A percentile compares a stretch with the other conserved stretches of the same genome.
These are phyloP conservation scores for Cubamyces lactineus DNA, from an alignment of 768 basidiomycete species.

Conservation along the genomic window DNA sequence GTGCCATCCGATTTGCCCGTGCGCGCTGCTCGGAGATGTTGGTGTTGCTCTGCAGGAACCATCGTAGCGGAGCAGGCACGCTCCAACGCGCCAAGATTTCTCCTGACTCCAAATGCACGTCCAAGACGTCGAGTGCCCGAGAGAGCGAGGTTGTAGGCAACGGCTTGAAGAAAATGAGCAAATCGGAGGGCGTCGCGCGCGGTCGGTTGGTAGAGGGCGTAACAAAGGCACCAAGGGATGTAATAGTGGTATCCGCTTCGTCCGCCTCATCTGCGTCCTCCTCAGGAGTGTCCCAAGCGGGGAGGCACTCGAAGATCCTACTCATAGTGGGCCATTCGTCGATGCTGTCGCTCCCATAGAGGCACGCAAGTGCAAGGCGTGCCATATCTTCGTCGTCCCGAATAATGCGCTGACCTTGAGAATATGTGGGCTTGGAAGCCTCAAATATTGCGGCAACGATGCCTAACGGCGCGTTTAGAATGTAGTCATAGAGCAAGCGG, in stretches of 20 bases:
- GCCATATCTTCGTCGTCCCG: conserved; percentile 83
- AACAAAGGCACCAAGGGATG: conserved; percentile 80
- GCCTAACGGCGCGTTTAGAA: conserved; percentile 68
- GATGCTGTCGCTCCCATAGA: conserved; percentile 80
- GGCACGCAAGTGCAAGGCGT: conserved; percentile 80
- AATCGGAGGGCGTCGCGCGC: conserved; percentile 62
- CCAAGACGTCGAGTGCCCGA: conserved; percentile 84
- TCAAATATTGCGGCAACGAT: conserved; percentile 81
- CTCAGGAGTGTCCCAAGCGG: conserved; percentile 75
- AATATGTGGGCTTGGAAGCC: conserved; percentile 88
- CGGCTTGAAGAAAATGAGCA: conserved; percentile 82
- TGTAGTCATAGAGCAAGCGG: conserved; percentile 71
- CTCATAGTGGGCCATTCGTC: conserved; percentile 86
- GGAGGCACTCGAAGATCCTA: conserved; percentile 92
- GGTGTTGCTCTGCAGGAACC: conserved; percentile 82
- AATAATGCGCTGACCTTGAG: conserved; percentile 70
- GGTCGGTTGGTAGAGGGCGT: conserved; percentile 67
- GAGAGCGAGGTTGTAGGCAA: conserved; percentile 77
- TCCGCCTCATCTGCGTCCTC: conserved; percentile 69
- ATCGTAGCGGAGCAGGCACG: conserved; percentile 80
- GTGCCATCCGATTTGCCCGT: conserved; percentile 86
- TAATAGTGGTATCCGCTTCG: conserved; percentile 78
- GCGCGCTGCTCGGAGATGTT: conserved; percentile 72
- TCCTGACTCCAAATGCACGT: conserved; percentile 92
- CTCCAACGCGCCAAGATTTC: conserved; percentile 91